Evolutionary conservation across 163 green algal species (phyloP).

Genomic region (Coccomyxa subellipsoidea): DNA sequence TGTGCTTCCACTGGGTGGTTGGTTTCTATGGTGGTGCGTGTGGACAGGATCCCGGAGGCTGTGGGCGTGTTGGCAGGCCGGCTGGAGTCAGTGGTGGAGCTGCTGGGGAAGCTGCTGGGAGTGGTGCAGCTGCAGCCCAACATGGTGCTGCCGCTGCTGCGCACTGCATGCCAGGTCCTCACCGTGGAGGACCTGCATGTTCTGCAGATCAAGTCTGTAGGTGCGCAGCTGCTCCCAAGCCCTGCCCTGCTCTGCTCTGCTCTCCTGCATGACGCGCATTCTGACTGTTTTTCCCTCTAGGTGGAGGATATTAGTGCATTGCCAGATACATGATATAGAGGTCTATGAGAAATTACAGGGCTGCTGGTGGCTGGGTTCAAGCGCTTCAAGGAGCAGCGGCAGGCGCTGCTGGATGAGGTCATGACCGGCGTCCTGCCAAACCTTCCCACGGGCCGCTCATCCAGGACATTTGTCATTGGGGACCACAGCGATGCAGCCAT

Average conservation of each 20-base stretch:
- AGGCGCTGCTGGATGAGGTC: slow-evolving; percentile 60
- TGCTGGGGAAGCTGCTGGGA: slow-evolving; percentile 30
- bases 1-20: background rate
- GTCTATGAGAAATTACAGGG: slow-evolving; percentile 8
- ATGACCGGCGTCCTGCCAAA: slow-evolving; percentile 40
- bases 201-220: slow-evolving; percentile 55
- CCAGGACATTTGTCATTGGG: slow-evolving; percentile 26
- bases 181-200: slow-evolving; percentile 46
- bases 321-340: background rate
- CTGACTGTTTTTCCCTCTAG: too few relatives aligned
- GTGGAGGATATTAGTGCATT: too few relatives aligned
- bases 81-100: slow-evolving; percentile 26
- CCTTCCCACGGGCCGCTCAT: slow-evolving; percentile 15
- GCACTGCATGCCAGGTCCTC: slow-evolving; percentile 40
- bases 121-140: slow-evolving; percentile 35
- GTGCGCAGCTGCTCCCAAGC: background rate
- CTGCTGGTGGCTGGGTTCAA: slow-evolving; percentile 54
- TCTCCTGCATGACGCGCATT: background rate
- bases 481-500: slow-evolving; percentile 33
- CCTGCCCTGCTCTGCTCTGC: background rate
- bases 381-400: slow-evolving; percentile 35
- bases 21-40: background rate
- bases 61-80: slow-evolving; percentile 27
- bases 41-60: slow-evolving; percentile 26
- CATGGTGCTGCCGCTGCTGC: slow-evolving; percentile 55